A percentile compares a stretch with the other conserved stretches of the same genome.
Evolutionary conservation across 345 rosid genomes (phyloP).

Genomic region (Turritis glabra): DNA sequence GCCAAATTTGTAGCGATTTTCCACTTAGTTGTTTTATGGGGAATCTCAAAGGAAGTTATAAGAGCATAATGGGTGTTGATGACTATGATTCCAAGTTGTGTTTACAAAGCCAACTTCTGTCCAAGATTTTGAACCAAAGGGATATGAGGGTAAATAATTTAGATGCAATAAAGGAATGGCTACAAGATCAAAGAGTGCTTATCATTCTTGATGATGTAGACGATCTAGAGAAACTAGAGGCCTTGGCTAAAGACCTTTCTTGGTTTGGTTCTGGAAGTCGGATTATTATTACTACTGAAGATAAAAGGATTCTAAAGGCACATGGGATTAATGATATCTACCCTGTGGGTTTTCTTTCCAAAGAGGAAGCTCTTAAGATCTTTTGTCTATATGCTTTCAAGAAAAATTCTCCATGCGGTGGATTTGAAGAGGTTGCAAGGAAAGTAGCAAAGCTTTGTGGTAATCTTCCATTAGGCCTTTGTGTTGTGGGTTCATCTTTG

Average conservation of each 20-base stretch:
- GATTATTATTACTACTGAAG: neutral
- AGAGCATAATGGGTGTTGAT: neutral
- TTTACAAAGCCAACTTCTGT: neutral
- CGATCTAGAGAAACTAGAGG: neutral
- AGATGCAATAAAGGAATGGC: neutral
- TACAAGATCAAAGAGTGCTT: neutral
- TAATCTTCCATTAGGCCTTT: neutral
- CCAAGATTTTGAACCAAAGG: neutral
- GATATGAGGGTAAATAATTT: constrained; percentile 14
- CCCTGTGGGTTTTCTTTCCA: neutral
- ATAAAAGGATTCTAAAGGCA: constrained; percentile 4
- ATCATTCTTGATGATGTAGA: neutral
- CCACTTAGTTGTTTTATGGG: neutral
- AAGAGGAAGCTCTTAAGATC: neutral
- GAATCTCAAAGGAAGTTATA: neutral
- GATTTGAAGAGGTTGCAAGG: neutral
- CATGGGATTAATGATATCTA: neutral
- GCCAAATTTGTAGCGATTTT: neutral
- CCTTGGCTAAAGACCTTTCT: neutral
- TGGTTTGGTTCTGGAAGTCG: neutral
- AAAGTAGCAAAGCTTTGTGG: neutral
- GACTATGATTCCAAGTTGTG: neutral
- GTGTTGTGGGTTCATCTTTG: neutral
- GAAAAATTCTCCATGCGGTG: neutral
- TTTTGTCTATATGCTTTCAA: neutral